These are phyloP conservation scores for Ceratocystis harringtonii DNA, from an alignment of 2,329 filamentous ascomycete species.

Conservation along the genomic window DNA sequence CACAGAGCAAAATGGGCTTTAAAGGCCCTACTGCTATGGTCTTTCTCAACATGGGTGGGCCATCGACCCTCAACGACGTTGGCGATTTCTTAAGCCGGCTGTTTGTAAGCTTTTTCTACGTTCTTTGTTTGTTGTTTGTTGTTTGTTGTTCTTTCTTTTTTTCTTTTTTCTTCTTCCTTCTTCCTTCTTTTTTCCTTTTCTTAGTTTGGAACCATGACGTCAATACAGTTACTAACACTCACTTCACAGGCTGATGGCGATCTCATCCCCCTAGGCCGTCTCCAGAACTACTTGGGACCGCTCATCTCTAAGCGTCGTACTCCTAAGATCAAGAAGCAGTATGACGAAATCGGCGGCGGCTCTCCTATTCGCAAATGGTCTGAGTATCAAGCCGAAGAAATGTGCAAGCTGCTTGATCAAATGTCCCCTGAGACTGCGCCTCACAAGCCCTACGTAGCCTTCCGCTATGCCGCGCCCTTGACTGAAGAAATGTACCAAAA, in stretches of 20 bases:
- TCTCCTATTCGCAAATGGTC: constrained; percentile 98
- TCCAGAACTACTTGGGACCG: constrained; percentile 82
- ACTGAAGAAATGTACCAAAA: constrained; percentile 86
- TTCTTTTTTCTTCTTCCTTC: not conserved
- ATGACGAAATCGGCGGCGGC: constrained; percentile 88
- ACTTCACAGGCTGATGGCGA: constrained; percentile 67
- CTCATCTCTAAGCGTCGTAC: constrained; percentile 76
- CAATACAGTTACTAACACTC: constrained; percentile 13
- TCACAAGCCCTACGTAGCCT: constrained; percentile 94
- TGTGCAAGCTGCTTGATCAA: constrained; percentile 92
- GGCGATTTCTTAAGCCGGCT: constrained; percentile 77
- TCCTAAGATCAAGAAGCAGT: constrained; percentile 93
- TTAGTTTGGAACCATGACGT: not conserved
- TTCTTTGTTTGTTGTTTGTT: constrained; percentile 12
- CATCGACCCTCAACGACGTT: constrained; percentile 76
- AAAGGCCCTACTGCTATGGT: constrained; percentile 93
- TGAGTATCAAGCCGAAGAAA: constrained; percentile 80
- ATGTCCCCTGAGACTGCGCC: constrained; percentile 86
- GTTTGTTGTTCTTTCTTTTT: constrained; percentile 17
- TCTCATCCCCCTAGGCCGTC: constrained; percentile 81
- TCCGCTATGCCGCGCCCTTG: constrained; percentile 83
- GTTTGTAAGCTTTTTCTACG: constrained; percentile 48
- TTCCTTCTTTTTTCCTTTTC: constrained; percentile 17
- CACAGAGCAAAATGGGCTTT: constrained; percentile 54
- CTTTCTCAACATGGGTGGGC: constrained; percentile 97